phyloP scores from a whole-genome alignment of 805 yeast genomes.

The Ogataea haglerorum region DNA sequence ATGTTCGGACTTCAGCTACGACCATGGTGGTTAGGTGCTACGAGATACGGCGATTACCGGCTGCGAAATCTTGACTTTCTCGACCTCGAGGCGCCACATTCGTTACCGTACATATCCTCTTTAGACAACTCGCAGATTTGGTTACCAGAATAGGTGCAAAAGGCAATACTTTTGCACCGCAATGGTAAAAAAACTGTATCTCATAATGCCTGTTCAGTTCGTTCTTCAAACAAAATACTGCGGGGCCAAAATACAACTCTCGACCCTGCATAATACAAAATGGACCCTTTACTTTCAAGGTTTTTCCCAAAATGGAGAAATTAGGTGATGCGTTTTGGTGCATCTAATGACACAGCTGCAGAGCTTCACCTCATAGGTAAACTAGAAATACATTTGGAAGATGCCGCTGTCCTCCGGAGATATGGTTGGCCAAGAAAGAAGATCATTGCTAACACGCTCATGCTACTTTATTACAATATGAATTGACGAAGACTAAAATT shows the following conservation, averaged over 20 bases:
- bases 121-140: background rate
- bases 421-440: slow-evolving; percentile 1
- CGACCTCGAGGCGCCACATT: slow-evolving; percentile 1
- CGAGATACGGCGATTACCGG: background rate
- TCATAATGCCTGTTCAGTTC: slow-evolving; percentile 1
- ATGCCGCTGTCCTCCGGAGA: background rate
- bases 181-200: background rate
- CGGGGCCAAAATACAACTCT: slow-evolving; percentile 1
- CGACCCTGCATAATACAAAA: slow-evolving; percentile 1
- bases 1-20: slow-evolving; percentile 1
- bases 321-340: slow-evolving; percentile 1
- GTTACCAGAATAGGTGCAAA: slow-evolving; percentile 1
- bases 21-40: background rate
- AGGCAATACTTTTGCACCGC: slow-evolving; percentile 1
- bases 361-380: slow-evolving; percentile 1
- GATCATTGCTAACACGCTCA: background rate
- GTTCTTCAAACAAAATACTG: background rate
- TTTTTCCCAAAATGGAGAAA: slow-evolving; percentile 1
- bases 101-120: slow-evolving; percentile 1
- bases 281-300: slow-evolving; percentile 1
- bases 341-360: slow-evolving; percentile 1
- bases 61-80: slow-evolving; percentile 1
- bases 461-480: slow-evolving; percentile 1
- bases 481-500: background rate
- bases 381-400: background rate